Percentiles rank a stretch among this genome's conserved stretches.
These are phyloP conservation scores for Syzygium syzygioides DNA, from an alignment of 441 rosid species.

Conservation along the genomic window DNA sequence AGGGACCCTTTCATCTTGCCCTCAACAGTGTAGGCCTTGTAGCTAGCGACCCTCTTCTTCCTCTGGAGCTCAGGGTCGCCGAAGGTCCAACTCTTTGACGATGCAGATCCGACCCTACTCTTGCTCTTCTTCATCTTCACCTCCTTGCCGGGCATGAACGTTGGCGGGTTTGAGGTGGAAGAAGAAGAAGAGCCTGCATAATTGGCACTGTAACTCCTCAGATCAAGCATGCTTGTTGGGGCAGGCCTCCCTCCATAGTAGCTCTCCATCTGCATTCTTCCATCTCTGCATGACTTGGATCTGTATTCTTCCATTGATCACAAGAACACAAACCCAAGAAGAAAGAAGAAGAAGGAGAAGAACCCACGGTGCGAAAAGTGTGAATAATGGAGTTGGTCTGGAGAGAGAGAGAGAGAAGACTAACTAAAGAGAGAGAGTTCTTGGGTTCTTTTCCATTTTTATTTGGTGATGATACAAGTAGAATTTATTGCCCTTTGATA, in stretches of 20 bases:
- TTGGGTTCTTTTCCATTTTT: background rate
- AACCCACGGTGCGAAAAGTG: background rate
- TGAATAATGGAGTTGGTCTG: background rate
- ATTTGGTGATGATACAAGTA: background rate
- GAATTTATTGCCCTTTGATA: background rate
- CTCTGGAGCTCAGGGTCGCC: conserved; percentile 83
- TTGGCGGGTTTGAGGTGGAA: background rate
- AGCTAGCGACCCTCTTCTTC: conserved; percentile 83
- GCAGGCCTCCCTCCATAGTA: conserved; percentile 23
- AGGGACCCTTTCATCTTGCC: conserved; percentile 83
- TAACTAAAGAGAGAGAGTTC: background rate
- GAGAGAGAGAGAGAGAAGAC: background rate
- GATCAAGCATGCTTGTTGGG: conserved; percentile 56
- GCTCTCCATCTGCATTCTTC: conserved; percentile 34
- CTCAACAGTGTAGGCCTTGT: conserved; percentile 72
- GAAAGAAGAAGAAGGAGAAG: background rate
- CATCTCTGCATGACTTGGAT: conserved; percentile 73
- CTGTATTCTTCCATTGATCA: conserved; percentile 46
- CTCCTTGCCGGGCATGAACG: conserved; percentile 16
- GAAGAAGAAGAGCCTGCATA: conserved; percentile 20
- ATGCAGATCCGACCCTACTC: conserved; percentile 8
- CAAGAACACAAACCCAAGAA: background rate
- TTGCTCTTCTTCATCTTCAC: conserved; percentile 42
- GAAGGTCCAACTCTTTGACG: conserved; percentile 49
- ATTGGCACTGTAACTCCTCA: conserved; percentile 69